These are phyloP conservation scores for Penicillium sp. DNA, from an alignment of 2,329 filamentous ascomycete species.

Conservation along the genomic window DNA sequence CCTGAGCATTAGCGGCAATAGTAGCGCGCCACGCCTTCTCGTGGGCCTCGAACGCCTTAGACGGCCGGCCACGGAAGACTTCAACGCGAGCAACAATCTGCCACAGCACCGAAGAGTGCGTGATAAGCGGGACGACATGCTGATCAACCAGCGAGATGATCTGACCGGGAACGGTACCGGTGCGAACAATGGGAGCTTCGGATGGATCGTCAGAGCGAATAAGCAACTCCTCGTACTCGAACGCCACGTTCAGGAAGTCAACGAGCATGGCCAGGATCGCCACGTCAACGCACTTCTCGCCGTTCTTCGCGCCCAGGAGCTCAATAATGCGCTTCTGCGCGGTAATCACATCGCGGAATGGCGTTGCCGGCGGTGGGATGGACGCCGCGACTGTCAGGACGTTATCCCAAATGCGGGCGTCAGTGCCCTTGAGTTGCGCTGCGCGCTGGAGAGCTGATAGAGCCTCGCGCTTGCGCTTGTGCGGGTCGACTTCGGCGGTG, in stretches of 20 bases:
- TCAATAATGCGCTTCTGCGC: constrained; percentile 73
- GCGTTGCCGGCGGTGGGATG: constrained; percentile 63
- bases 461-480: constrained; percentile 67
- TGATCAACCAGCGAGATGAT: constrained; percentile 72
- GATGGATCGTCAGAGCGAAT: constrained; percentile 35
- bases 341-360: constrained; percentile 70
- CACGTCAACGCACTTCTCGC: constrained; percentile 75
- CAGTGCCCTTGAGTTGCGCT: constrained; percentile 76
- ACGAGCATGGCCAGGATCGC: constrained; percentile 70
- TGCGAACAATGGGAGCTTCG: constrained; percentile 38
- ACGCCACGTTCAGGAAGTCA: constrained; percentile 61
- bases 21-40: constrained; percentile 84
- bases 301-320: constrained; percentile 62
- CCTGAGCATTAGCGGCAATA: constrained; percentile 48
- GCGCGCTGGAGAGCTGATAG: constrained; percentile 84
- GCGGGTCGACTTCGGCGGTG: constrained; percentile 46
- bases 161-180: constrained; percentile 50
- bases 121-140: constrained; percentile 78
- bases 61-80: constrained; percentile 68
- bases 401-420: constrained; percentile 96
- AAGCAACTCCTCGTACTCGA: constrained; percentile 37
- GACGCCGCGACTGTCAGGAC: constrained; percentile 82
- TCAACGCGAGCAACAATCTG: constrained; percentile 67
- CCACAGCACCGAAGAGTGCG: constrained; percentile 74
- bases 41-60: constrained; percentile 72